These are phyloP conservation scores for Neonectria ditissima DNA, from an alignment of 2,329 filamentous ascomycete genomes.

Conservation along the genomic window DNA sequence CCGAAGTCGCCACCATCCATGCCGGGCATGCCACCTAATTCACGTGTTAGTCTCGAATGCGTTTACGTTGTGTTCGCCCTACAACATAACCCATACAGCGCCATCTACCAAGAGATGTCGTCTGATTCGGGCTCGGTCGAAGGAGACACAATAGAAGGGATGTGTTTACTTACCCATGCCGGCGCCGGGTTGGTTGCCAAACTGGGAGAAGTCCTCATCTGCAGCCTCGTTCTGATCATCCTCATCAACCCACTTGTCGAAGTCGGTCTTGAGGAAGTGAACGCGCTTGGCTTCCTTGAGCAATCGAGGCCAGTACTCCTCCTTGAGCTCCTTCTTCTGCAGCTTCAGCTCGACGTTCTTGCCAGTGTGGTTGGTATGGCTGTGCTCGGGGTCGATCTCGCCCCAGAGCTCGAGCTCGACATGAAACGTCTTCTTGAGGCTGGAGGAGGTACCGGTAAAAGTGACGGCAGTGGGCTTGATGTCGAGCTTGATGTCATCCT, in stretches of 20 bases:
- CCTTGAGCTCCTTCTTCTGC: conserved; percentile 95
- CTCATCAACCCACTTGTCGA: conserved; percentile 99
- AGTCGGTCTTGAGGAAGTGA: conserved; percentile 98
- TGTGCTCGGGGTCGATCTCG: conserved; percentile 88
- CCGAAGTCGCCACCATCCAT: conserved; percentile 77
- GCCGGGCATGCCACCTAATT: conserved; percentile 65
- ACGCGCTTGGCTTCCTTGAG: conserved; percentile 90
- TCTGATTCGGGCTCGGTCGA: neutral
- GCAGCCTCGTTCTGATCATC: conserved; percentile 94
- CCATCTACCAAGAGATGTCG: neutral
- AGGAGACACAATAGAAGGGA: neutral
- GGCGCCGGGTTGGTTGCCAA: conserved; percentile 55
- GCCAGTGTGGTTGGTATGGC: conserved; percentile 87
- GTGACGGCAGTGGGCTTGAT: conserved; percentile 80
- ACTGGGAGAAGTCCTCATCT: conserved; percentile 82
- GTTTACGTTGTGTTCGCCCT: conserved; percentile 10
- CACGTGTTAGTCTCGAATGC: neutral
- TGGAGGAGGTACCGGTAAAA: conserved; percentile 86
- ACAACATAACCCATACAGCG: neutral
- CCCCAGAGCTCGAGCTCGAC: conserved; percentile 88
- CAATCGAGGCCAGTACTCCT: conserved; percentile 95
- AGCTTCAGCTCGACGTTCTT: conserved; percentile 92
- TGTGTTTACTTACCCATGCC: conserved; percentile 68
- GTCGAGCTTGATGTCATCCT: conserved; percentile 82
- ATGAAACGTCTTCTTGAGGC: conserved; percentile 88